These are phyloP conservation scores for Petunia secreta DNA, from an alignment of 257 asterid species.

Conservation along the genomic window DNA sequence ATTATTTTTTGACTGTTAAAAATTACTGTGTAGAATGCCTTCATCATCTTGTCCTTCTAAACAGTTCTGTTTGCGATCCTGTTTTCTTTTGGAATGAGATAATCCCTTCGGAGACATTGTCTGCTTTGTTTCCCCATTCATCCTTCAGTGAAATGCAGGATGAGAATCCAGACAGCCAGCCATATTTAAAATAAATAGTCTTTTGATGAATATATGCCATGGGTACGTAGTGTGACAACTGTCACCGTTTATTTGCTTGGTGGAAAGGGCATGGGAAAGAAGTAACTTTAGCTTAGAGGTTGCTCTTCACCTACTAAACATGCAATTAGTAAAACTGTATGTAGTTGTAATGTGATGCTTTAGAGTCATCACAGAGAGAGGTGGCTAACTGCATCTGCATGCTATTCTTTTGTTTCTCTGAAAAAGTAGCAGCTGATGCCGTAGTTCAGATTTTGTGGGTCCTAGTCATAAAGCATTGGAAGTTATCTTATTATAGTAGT, in stretches of 20 bases:
- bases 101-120: background rate
- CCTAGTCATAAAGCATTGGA: background rate
- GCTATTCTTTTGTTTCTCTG: background rate
- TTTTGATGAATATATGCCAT: background rate
- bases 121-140: slow-evolving; percentile 6
- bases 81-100: background rate
- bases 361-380: background rate
- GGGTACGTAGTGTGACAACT: background rate
- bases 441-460: background rate
- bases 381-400: background rate
- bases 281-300: background rate
- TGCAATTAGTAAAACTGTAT: background rate
- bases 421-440: background rate
- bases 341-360: background rate
- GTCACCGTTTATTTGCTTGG: background rate
- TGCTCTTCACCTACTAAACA: background rate
- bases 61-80: background rate
- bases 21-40: too few relatives aligned
- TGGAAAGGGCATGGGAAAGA: background rate
- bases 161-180: slow-evolving; percentile 6
- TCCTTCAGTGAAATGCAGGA: background rate
- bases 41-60: background rate
- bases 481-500: background rate
- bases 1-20: too few relatives aligned
- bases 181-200: background rate